Base-by-base conservation (phyloP, 257 asterid genomes). In the Forsythia suspensa region DNA sequence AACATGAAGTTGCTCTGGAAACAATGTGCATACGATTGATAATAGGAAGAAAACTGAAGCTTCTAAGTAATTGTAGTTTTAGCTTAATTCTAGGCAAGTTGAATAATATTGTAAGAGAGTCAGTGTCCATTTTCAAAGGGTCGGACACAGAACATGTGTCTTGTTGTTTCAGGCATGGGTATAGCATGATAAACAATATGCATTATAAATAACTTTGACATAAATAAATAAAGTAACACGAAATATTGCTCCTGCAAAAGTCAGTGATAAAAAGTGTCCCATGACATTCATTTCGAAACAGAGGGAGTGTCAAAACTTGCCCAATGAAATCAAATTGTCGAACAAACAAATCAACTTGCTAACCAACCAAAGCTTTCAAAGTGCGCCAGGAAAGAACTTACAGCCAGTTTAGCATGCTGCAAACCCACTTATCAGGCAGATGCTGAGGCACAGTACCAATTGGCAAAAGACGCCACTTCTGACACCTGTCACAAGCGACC, bases 341-440 rank as follows among this genome's bases (percentile, higher is more conserved):
- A 67, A 15, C 6, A 59, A 2, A 41, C 70, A 24, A 1, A 63
- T 63, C 73, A 73, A 63, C 52, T 8, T 42, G 21, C 13, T 13
- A 59, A 81, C 77, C 63, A 41, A 46, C 57, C 70, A 61, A 44
- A 55, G 40, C 40, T 52, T 65, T 36, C 37, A 41, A 81, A 44
- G 73, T 77, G 75, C 73, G 68, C 43, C 78, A 82, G 55, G 43
- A 81, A 78, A 82, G 44, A 85, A 86, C 97, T 93, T 92, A 95
- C 99, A 95, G 97, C 99, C 99, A 93, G 82, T 89, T 51, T 69
- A 80, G 89, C 99, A 95, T 90, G 89, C 90, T 83, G 91, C 99
- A 95, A 37, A 82, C 36, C 98, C 99, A 95, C 77, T 86, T 87
- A 4, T 90, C 94, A 42, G 97, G 98, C 67, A 92, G 86, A 41